Base-by-base conservation (phyloP, 2,329 filamentous ascomycete genomes). In the Phaeosphaeriaceae sp. region DNA sequence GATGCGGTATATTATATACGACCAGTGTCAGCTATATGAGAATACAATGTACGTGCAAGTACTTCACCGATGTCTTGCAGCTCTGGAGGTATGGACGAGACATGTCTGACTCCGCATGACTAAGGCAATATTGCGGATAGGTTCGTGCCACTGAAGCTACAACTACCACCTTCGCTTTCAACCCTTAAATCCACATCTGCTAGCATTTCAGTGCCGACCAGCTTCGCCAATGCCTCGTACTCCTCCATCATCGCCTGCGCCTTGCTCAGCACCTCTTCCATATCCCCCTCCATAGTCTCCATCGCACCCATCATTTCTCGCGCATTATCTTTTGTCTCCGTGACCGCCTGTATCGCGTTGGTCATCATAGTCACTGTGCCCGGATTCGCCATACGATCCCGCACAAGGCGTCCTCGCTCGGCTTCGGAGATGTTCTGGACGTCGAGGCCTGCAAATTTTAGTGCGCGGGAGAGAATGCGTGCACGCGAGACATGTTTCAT, bases 371-470 rank as follows among this genome's bases (percentile, higher is more conserved):
- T n/a, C 13, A 56, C 56, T 10, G 66, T 68, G 1, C 53, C 54
- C 1, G 58, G 51, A 19, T 66, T 50, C 1, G 51, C 54, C 48
- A 58, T 48, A n/a, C 66, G 48, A 20, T 53, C 57, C 40, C 47
- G 40, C 20, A 58, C 47, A 3, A 61, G 45, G 1, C 31, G 22
- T n/a, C 52, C 31, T 20, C 58, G 57, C n/a, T 56, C 56, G 11
- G 1, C 49, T 15, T 45, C 48, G 15, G 60, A 47, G 10, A 50
- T 44, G 15, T 52, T 46, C 20, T 19, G 31, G 3, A 57, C 19
- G 44, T 68, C 62, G 7, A 49, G 41, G 19, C 59, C 67, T 20
- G 49, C 54, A 21, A 70, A 53, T 41, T 65, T 69, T 11, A 46
- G 40, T 11, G 54, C 53, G 10, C 60, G 61, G 2, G 50, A 56